Evolutionary conservation across 768 basidiomycete species (phyloP).

Genomic region (Boletus vermiculosoides): DNA sequence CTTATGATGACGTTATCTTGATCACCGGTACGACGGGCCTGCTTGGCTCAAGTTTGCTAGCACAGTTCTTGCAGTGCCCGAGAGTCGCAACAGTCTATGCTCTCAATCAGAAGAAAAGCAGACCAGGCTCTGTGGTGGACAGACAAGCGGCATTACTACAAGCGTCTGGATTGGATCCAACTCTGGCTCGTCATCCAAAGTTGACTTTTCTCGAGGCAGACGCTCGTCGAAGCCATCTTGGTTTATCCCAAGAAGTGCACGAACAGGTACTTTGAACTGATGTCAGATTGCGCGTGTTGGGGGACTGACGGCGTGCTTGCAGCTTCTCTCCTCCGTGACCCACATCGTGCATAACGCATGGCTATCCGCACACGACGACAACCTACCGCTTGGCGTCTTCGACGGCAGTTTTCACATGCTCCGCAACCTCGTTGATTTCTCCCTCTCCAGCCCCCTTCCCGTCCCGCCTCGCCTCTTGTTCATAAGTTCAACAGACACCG

Average conservation of each 20-base stretch:
- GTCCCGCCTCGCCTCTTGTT: slow-evolving; percentile 33
- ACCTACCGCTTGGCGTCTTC: slow-evolving; percentile 10
- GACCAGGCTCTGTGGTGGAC: slow-evolving; percentile 17
- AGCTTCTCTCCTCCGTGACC: slow-evolving; percentile 30
- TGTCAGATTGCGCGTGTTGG: not conserved
- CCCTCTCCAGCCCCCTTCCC: slow-evolving; percentile 31
- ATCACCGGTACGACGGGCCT: slow-evolving; percentile 37
- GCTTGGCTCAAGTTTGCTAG: slow-evolving; percentile 32
- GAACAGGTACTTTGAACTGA: slow-evolving; percentile 22
- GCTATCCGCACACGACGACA: slow-evolving; percentile 4
- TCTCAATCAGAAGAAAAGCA: slow-evolving; percentile 24
- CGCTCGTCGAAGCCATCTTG: slow-evolving; percentile 22
- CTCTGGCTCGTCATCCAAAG: slow-evolving; percentile 30
- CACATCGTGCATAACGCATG: slow-evolving; percentile 39
- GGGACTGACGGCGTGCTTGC: not conserved
- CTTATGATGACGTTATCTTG: slow-evolving; percentile 21
- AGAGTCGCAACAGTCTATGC: slow-evolving; percentile 28
- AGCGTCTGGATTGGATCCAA: slow-evolving; percentile 32
- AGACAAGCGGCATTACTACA: slow-evolving; percentile 30
- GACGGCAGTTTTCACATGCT: slow-evolving; percentile 11
- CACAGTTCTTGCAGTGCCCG: slow-evolving; percentile 17
- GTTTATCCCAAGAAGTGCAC: slow-evolving; percentile 25
- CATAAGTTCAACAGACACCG: slow-evolving; percentile 27
- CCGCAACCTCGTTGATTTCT: slow-evolving; percentile 37
- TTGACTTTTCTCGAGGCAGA: slow-evolving; percentile 35